phyloP scores from a whole-genome alignment of 371 early-diverging fungal genomes.

The Mortierella sp. region DNA sequence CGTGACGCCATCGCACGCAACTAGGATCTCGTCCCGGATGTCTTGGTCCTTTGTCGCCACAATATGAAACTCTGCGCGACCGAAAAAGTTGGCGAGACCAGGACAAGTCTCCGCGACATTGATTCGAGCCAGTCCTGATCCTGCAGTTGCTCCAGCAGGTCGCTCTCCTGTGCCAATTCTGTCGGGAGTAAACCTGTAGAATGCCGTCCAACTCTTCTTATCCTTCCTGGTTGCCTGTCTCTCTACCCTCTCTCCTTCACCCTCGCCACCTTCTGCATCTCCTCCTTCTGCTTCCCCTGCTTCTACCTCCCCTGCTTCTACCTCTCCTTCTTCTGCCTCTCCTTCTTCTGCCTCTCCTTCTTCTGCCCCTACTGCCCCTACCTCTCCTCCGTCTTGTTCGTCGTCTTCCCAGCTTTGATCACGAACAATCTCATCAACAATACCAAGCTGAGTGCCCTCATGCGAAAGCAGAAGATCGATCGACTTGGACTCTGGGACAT shows the following conservation, averaged over 20 bases:
- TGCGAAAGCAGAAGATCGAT: not conserved
- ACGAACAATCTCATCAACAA: not conserved
- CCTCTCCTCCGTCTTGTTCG: not conserved
- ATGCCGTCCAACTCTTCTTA: not conserved
- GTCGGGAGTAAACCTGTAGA: not conserved
- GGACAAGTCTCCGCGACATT: not conserved
- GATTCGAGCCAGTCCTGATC: not conserved
- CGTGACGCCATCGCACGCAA: not conserved
- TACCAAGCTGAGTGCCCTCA: not conserved
- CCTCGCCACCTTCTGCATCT: not conserved
- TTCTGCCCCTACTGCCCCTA: not conserved
- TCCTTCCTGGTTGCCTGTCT: not conserved
- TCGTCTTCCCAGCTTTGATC: not conserved
- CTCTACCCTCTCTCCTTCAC: not conserved
- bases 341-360: not conserved
- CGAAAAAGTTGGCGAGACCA: not conserved
- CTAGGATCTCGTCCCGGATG: not conserved
- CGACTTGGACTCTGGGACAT: not conserved
- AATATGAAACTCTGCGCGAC: not conserved
- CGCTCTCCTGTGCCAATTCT: not conserved
- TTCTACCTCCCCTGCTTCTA: not conserved
- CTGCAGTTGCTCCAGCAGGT: not conserved
- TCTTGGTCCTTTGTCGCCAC: not conserved
- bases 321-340: not conserved
- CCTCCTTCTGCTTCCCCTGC: not conserved